Evolutionary conservation across 179 eudicot species (phyloP), one percentile per base, ranked within the genome.

Genomic region (Carnegiea gigantea): DNA sequence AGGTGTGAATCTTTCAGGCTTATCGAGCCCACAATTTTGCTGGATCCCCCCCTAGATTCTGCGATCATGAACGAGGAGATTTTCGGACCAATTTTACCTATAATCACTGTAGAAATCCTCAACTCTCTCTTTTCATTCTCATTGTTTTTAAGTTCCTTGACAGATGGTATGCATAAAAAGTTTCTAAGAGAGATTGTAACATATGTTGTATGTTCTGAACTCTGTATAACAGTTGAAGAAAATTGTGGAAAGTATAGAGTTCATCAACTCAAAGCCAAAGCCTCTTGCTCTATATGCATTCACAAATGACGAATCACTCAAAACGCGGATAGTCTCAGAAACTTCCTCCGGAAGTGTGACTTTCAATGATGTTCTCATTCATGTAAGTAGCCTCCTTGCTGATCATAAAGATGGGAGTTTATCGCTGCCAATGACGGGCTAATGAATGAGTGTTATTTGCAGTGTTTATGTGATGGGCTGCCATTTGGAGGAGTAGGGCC

Each of bases 401-500:
- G 18, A 51, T 51, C 57, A 51, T 11, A 51, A 51, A 12, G 57
- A 51, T 5, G 57, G 12, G 57, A 51, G 57, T 51, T 51, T 12
- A 51, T 51, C 20, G 4, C 0, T 51, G 17, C 9, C 57, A 51
- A 1, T 33, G 36, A 14, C 9, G 1, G 57, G 36, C 13, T 30
- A 13, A 30, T 68, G 20, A 6, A 18, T 21, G 14, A 18, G 11
- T 21, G 8, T 60, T 48, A 76, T 57, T 85, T 77, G 85, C 89
- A 95, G 99, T 95, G 79, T 68, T 13, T 92, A 53, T 92, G 98
- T 67, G 99, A 95, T 36, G 79, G 64, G 8, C 79, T 95, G 48
- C 99, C 99, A 20, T 95, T 95, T 62, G 99, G 97, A 83, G 99
- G 99, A 24, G 98, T 96, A 12, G 99, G 98, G 49, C 86, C 82